Evolutionary conservation across 192 early-diverging fungal genomes (phyloP), one percentile per base, ranked within the genome.

Genomic region (Phycomyces blakesleeanus): DNA sequence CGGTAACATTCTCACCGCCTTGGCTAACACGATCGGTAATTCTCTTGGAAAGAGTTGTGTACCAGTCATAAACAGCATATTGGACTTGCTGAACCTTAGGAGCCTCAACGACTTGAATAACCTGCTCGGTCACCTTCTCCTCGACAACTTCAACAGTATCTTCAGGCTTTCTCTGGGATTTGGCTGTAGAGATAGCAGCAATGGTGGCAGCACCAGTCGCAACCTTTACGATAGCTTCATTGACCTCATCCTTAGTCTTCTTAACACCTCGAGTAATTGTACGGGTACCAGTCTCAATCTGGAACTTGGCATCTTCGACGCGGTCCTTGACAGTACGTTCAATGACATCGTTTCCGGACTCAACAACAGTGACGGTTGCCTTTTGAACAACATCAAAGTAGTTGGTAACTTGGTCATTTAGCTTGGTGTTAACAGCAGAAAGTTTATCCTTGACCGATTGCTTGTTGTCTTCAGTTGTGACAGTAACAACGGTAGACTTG

Each of bases 1-100:
- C 21, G 12, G n/a, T 37, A 3, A 53, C 52, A 38, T 67, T 52
- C 40, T 67, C 66, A 55, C 50, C 51, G 54, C 56, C 57, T 55
- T 61, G 40, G 7, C 53, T 22, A 24, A 55, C 41, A 18, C 39
- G n/a, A 16, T 25, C 51, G 20, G 20, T 24, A 18, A 63, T 51
- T 24, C 61, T 49, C 38, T 53, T 53, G 15, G 37, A 40, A 7
- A 63, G 25, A 26, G 22, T 54, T 8, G 51, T 41, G 20, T 52
- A 40, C 61, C 61, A 63, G 15, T 52, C 22, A n/a, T 52, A 27
- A 21, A 54, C 24, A 25, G n/a, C 53, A 1, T 26, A 26, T 29
- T 63, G 61, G n/a, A 63, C 38, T 7, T 54, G 20, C 26, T 18
- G 22, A 9, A 52, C 60, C 60, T 50, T 25, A 10, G 16, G 58